These are phyloP conservation scores for Mortierella sp. DNA, from an alignment of 371 early-diverging fungal species.

Conservation along the genomic window DNA sequence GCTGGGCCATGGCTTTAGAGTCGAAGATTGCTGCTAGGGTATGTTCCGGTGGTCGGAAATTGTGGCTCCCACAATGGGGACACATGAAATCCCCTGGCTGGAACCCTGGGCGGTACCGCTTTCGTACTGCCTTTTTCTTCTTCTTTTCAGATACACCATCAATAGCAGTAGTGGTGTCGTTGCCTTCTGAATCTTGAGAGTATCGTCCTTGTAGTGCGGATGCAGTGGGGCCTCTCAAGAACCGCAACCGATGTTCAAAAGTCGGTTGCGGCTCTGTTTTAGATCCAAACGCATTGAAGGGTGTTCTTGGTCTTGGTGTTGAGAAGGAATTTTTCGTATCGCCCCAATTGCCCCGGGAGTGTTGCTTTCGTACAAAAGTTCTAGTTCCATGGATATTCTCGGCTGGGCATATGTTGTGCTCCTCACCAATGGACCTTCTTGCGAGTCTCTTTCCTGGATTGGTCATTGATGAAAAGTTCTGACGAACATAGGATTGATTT, in stretches of 20 bases:
- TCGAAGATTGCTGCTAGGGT: neutral
- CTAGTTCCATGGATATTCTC: no score
- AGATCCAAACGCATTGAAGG: neutral
- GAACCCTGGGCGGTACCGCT: constrained; percentile 30
- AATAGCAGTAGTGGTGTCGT: neutral
- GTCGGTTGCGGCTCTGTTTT: neutral
- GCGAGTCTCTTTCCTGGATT: no score
- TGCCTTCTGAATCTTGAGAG: neutral
- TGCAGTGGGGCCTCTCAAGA: constrained; percentile 5
- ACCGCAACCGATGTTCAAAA: constrained; percentile 15
- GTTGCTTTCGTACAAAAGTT: no score
- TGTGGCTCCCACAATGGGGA: constrained; percentile 51
- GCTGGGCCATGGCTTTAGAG: no score
- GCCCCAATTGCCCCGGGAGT: neutral
- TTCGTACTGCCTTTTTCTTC: neutral
- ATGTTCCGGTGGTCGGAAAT: constrained; percentile 39
- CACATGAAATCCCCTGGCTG: constrained; percentile 53
- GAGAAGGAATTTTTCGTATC: neutral
- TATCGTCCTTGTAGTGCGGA: neutral
- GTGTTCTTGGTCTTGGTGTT: neutral
- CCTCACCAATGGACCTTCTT: no score
- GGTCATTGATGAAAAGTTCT: neutral
- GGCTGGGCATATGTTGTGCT: no score
- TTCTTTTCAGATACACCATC: neutral
- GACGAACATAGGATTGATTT: neutral